Conservation (phyloP, 108 stramenopile species). For the Skeletonema menzelii region DNA sequence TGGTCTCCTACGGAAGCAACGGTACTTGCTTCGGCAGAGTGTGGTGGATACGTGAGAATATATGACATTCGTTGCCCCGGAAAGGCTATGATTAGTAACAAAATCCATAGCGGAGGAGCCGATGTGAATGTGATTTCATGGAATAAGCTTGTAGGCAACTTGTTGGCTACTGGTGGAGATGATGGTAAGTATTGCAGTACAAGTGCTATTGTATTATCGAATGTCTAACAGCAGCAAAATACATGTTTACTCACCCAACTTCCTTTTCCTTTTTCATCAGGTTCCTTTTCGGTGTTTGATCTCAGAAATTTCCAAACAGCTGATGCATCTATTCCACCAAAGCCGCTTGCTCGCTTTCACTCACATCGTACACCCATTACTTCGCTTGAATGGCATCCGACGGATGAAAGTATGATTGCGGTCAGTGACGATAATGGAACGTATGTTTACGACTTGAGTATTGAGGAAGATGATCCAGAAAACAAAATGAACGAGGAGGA, state of each 20-base stretch:
- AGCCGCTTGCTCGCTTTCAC: slow-evolving; percentile 87
- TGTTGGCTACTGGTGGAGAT: slow-evolving; percentile 93
- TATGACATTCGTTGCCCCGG: slow-evolving; percentile 89
- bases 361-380: slow-evolving; percentile 93
- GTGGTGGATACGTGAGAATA: slow-evolving; percentile 79
- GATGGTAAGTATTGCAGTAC: slow-evolving; percentile 67
- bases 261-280: slow-evolving; percentile 3
- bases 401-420: slow-evolving; percentile 93
- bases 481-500: slow-evolving; percentile 32
- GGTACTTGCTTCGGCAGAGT: slow-evolving; percentile 91
- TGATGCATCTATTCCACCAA: slow-evolving; percentile 39
- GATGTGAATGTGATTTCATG: slow-evolving; percentile 98
- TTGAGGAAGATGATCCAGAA: slow-evolving; percentile 89
- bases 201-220: not conserved
- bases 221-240: not conserved
- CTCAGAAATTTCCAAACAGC: slow-evolving; percentile 75
- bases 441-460: slow-evolving; percentile 94
- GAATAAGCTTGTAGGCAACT: slow-evolving; percentile 90
- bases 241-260: not conserved
- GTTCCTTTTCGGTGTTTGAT: slow-evolving; percentile 89
- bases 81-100: slow-evolving; percentile 80
- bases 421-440: slow-evolving; percentile 87
- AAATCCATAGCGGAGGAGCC: slow-evolving; percentile 63
- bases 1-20: slow-evolving; percentile 95
- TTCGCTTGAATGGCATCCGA: slow-evolving; percentile 96